Evolutionary conservation across 441 rosid species (phyloP).

Genomic region (Croton setiger): DNA sequence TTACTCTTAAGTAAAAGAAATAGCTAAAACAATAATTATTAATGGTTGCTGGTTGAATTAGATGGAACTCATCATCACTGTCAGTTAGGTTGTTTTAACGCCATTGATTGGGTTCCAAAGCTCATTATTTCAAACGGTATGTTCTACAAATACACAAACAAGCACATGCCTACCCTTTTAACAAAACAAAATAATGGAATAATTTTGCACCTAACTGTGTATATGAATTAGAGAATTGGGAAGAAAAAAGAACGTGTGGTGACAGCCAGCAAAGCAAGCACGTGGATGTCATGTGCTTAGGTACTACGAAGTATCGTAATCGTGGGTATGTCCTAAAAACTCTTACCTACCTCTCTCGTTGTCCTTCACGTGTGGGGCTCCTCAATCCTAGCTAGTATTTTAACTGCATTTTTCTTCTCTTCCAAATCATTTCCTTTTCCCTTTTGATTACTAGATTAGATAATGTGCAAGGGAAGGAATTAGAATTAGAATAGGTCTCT

Average conservation of each 20-base stretch:
- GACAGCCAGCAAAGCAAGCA: slow-evolving; percentile 33
- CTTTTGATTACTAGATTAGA: no score
- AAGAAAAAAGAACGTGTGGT: slow-evolving; percentile 11
- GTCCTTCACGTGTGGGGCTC: slow-evolving; percentile 31
- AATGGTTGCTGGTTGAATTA: slow-evolving; percentile 16
- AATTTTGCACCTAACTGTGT: neutral
- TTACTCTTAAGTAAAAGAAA: neutral
- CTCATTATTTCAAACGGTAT: slow-evolving; percentile 17
- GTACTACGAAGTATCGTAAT: slow-evolving; percentile 16
- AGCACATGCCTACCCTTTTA: slow-evolving; percentile 16
- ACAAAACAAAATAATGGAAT: neutral
- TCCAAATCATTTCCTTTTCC: no score
- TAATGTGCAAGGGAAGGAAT: no score
- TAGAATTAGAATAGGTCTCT: no score
- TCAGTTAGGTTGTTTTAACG: slow-evolving; percentile 25
- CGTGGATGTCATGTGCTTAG: slow-evolving; percentile 52
- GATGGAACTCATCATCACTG: slow-evolving; percentile 21
- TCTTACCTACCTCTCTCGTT: slow-evolving; percentile 25
- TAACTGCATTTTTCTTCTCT: neutral
- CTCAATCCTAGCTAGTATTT: slow-evolving; percentile 18
- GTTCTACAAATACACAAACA: slow-evolving; percentile 1
- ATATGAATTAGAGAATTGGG: neutral
- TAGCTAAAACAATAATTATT: slow-evolving; percentile 3
- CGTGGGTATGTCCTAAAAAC: slow-evolving; percentile 26
- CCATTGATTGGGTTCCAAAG: slow-evolving; percentile 10